phyloP scores from a whole-genome alignment of 2,329 filamentous ascomycete species.

The Remersonia thermophila region DNA sequence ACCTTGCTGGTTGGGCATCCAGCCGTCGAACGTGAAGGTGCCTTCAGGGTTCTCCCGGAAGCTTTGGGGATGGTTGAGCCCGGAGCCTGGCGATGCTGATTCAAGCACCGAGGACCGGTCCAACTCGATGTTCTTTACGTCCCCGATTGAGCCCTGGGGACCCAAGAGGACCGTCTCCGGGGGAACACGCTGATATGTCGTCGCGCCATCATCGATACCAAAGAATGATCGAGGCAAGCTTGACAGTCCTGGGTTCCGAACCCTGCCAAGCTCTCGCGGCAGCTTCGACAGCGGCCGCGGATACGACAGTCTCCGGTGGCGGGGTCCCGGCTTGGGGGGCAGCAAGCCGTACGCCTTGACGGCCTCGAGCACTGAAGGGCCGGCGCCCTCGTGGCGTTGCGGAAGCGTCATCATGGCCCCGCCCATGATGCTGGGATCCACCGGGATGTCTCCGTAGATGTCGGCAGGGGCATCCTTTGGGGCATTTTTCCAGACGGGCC shows the following conservation, averaged over 20 bases:
- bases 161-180: conserved; percentile 26
- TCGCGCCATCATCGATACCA: conserved; percentile 1
- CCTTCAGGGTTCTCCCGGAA: conserved; percentile 26
- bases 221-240: conserved; percentile 20
- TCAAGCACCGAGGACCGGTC: conserved; percentile 4
- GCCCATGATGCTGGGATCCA: conserved; percentile 10
- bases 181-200: conserved; percentile 1
- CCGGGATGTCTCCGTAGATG: conserved; percentile 7
- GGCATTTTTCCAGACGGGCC: too few relatives aligned
- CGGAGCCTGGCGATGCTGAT: conserved; percentile 10
- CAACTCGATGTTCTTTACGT: conserved; percentile 2
- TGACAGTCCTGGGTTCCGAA: conserved; percentile 16
- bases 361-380: conserved; percentile 15
- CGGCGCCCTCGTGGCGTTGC: too few relatives aligned
- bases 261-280: conserved; percentile 12
- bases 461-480: neutral
- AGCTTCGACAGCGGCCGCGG: conserved; percentile 13
- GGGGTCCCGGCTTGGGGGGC: conserved; percentile 11
- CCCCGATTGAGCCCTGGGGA: conserved; percentile 14
- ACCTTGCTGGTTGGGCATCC: conserved; percentile 29
- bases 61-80: conserved; percentile 21
- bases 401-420: conserved; percentile 1
- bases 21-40: conserved; percentile 32
- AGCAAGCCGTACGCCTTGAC: conserved; percentile 18
- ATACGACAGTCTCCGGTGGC: conserved; percentile 3